Conservation (phyloP, 2,329 filamentous ascomycete species). For the Sarocladiaceae sp. region DNA sequence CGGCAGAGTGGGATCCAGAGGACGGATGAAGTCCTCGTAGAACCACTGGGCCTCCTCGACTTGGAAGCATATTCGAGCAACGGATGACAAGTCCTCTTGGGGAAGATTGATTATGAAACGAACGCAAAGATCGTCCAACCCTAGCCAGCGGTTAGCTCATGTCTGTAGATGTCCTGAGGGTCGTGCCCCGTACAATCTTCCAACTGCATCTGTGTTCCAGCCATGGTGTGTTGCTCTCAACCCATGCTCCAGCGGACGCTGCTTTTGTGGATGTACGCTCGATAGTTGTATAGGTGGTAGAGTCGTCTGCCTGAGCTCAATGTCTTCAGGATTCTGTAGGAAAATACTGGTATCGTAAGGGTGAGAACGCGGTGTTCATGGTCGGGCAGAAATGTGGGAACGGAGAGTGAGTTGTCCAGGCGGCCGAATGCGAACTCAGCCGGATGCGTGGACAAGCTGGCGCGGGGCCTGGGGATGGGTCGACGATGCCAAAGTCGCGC, state of each 20-base stretch:
- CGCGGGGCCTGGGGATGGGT: background rate
- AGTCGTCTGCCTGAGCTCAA: background rate
- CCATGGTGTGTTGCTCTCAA: constrained; percentile 51
- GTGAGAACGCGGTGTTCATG: constrained; percentile 6
- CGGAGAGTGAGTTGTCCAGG: constrained; percentile 3
- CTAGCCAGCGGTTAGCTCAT: constrained; percentile 33
- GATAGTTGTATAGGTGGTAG: constrained; percentile 4
- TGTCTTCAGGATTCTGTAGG: constrained; percentile 4
- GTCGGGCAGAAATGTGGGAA: constrained; percentile 9
- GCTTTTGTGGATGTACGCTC: background rate
- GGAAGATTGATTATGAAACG: constrained; percentile 98
- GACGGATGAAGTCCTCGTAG: constrained; percentile 98
- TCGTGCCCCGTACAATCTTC: constrained; percentile 66
- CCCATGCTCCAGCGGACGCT: constrained; percentile 21
- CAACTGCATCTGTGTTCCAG: constrained; percentile 73
- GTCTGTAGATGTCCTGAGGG: constrained; percentile 6
- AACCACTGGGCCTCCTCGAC: constrained; percentile 99
- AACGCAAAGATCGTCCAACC: constrained; percentile 96
- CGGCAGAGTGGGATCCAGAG: constrained; percentile 76
- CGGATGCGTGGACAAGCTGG: constrained; percentile 2
- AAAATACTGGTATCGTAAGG: constrained; percentile 9
- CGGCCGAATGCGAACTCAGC: constrained; percentile 5
- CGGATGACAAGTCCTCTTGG: constrained; percentile 78
- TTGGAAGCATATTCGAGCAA: constrained; percentile 95
- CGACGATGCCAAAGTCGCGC: background rate